A percentile compares a stretch with the other conserved stretches of the same genome.
phyloP scores from a whole-genome alignment of 768 basidiomycete genomes.

The Russula sp. region DNA sequence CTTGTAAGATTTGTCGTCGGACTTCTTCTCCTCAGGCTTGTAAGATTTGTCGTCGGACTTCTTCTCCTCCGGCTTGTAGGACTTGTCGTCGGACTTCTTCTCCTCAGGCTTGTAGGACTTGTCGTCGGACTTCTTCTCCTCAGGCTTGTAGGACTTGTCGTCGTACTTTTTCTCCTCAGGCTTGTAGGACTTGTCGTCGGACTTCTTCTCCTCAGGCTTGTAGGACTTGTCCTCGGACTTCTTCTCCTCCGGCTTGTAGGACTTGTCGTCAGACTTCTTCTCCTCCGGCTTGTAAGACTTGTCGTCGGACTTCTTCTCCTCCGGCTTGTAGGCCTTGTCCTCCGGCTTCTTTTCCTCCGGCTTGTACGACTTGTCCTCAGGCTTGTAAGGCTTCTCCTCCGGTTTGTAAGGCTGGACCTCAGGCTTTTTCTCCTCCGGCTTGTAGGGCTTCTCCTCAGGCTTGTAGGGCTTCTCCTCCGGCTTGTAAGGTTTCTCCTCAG shows the following conservation, averaged over 20 bases:
- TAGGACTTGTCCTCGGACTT: not conserved
- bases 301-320: too few species aligned
- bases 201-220: not conserved
- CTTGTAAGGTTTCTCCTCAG: not conserved
- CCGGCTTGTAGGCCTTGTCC: not conserved
- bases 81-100: too few species aligned
- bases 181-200: not conserved
- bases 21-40: not conserved
- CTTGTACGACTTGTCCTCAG: not conserved
- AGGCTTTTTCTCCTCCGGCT: not conserved
- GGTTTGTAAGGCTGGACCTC: not conserved
- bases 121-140: too few species aligned
- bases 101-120: not conserved
- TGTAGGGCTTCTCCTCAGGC: not conserved
- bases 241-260: not conserved
- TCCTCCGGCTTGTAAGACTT: constrained; percentile 4
- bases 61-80: too few species aligned
- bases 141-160: not conserved
- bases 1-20: too few species aligned
- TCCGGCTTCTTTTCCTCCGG: not conserved
- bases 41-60: too few species aligned
- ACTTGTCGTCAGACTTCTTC: too few species aligned
- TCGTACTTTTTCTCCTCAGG: not conserved
- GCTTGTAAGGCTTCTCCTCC: not conserved
- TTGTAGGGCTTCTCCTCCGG: not conserved